Base-by-base conservation (phyloP, 768 basidiomycete species). In the Tricholoma bakamatsutake region DNA sequence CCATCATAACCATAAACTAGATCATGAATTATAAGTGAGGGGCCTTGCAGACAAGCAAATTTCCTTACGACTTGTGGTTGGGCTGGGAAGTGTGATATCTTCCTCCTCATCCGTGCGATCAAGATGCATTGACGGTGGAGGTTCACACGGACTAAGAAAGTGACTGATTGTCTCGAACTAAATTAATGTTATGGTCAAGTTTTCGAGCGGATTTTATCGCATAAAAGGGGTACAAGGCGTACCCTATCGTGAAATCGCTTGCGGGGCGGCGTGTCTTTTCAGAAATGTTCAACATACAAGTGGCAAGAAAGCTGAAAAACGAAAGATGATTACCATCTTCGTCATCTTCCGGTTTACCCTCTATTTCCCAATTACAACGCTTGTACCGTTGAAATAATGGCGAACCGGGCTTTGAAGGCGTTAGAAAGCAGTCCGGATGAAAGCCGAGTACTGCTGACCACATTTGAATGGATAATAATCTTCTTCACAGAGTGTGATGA, bases 301-400 rank as follows among this genome's bases (percentile, higher is more conserved):
- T 13, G 53, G 30, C 8, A 53, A 46, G 31, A n/a, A 50, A 24
- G 21, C 21, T 24, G 21, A 24, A 24, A 24, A 28, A 21, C 33
- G 39, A 42, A 24, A 2, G 15, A 45, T 42, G 61, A 65, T 59
- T 58, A 88, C 89, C 87, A 65, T 91, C 88, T 73, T 91, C 88
- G 55, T 90, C 88, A 54, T 90, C 89, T 68, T 91, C 89, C 24
- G 88, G 88, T 50, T 71, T 73, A 3, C 85, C 87, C 66, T 90
- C 86, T 35, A 97, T 80, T 65, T 88, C 84, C 93, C 93, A 97
- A 40, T 85, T 88, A 69, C 93, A 96, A 34, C 93, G 85, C 64
- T 93, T 91, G 67, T 95, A 93, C 11, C 87, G 78, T 66, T 97
- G 93, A 64, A 97, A 97, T 21, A 93, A 71, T 4, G 93, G 85